A percentile compares a stretch with the other conserved stretches of the same genome.
Conservation (phyloP, 2,329 filamentous ascomycete species). For the Penicillium fuscoglaucum region DNA sequence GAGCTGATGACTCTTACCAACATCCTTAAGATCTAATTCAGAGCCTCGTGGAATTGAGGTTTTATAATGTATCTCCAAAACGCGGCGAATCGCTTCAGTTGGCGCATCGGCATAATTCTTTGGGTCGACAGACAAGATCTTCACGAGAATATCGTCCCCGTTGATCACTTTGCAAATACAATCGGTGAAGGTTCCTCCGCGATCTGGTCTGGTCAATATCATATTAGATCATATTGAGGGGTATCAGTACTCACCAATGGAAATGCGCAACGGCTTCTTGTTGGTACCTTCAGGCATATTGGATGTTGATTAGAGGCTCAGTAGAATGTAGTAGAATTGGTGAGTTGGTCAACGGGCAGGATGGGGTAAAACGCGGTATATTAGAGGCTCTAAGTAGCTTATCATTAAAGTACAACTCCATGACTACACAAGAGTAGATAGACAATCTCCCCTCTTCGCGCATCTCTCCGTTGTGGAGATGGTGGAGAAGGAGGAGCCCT, state of each 20-base stretch:
- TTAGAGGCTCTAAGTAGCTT: slow-evolving; percentile 1
- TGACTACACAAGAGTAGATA: neutral
- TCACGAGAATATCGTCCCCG: slow-evolving; percentile 66
- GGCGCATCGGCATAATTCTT: slow-evolving; percentile 78
- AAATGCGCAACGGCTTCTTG: neutral
- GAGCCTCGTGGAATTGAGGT: slow-evolving; percentile 16
- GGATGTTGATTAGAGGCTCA: neutral
- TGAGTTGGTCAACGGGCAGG: neutral
- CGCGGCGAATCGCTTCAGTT: slow-evolving; percentile 18
- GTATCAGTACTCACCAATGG: neutral
- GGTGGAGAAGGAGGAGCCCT: neutral
- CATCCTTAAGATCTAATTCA: slow-evolving; percentile 15
- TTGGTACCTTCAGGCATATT: slow-evolving; percentile 5
- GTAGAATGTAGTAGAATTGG: neutral
- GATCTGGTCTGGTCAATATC: slow-evolving; percentile 10
- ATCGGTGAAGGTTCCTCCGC: slow-evolving; percentile 44
- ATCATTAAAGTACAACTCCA: neutral
- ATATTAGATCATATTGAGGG: neutral
- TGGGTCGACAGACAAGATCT: slow-evolving; percentile 82
- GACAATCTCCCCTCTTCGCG: neutral
- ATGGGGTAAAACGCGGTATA: neutral
- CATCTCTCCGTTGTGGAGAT: slow-evolving; percentile 9
- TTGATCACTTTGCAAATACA: slow-evolving; percentile 7
- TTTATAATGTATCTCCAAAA: slow-evolving; percentile 12
- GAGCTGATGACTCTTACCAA: slow-evolving; percentile 1